Base-by-base conservation (phyloP, 1,139 yeast species). In the Candida gigantensis region DNA sequence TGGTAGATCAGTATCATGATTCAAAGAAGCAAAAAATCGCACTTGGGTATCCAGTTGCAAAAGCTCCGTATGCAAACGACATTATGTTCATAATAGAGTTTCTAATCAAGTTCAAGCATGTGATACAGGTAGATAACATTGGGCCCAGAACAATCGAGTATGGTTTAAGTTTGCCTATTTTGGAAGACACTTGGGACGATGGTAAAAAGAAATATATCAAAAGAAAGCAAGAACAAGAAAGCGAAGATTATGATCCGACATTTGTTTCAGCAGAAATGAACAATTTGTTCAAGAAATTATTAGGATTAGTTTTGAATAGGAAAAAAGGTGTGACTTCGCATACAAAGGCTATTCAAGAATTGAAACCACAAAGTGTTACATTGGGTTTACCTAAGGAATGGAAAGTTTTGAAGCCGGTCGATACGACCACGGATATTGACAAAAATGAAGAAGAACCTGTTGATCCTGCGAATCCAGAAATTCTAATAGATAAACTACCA, bases 71-170 rank as follows among this genome's bases (percentile, higher is more conserved):
- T 46, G 81, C 79, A 0, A 60, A 59, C 24, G 78, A 74, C 44
- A 62, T 77, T 11, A 43, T 72, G 16, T 61, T 53, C 38, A 52
- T 77, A 4, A 54, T 74, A 43, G 57, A 72, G 6, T 77, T 68
- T 40, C 51, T 74, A 24, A 60, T 62, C 34, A 74, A 72, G 46
- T 77, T 76, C 45, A 57, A 54, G 37, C 57, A 58, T 25, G 41
- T 74, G 8, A 59, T 62, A 17, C 58, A 61, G 23, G 35, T 41
- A 6, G 40, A 39, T n/a, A 31, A 37, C 19, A 18, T 60, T 9
- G 62, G 68, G 1, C 79, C 81, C 9, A 73, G 68, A 41, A 77
- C 73, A 46, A 59, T 77, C 23, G 81, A 77, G 47, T 52, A 57
- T 15, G 82, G 81, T 1, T 54, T 77, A 28, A 62, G 73, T 18